These are phyloP conservation scores for Apiotrichum siamense DNA, from an alignment of 1,284 basidiomycete genomes.

Conservation along the genomic window DNA sequence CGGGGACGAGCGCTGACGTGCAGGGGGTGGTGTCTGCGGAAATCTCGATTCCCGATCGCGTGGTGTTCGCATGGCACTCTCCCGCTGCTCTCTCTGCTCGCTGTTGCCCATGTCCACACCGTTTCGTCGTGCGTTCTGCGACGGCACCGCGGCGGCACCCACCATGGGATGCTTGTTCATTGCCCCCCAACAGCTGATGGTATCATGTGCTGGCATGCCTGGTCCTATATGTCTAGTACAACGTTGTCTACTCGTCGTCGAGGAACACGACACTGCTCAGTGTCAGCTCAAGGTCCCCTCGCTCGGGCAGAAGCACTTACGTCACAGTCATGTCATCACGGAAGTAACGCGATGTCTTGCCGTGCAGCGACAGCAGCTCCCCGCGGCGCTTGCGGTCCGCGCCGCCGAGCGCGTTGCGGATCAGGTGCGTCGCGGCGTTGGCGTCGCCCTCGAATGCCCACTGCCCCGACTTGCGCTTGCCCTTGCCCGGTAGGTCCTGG, in stretches of 20 bases:
- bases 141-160: too few species aligned
- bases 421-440: constrained; percentile 82
- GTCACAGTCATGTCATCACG: constrained; percentile 89
- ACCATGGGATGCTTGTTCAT: too few species aligned
- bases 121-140: too few species aligned
- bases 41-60: too few species aligned
- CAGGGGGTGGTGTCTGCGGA: too few species aligned
- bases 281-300: background rate
- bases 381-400: constrained; percentile 64
- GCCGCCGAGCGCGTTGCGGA: constrained; percentile 89
- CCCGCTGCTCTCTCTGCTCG: too few species aligned
- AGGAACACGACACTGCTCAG: constrained; percentile 28
- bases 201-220: too few species aligned
- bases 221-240: too few species aligned
- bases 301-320: constrained; percentile 53
- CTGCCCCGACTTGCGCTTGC: constrained; percentile 30
- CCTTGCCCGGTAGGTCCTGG: constrained; percentile 30
- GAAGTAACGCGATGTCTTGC: constrained; percentile 69
- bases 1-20: too few species aligned
- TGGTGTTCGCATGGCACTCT: too few species aligned
- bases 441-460: constrained; percentile 80
- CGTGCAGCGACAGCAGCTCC: constrained; percentile 74
- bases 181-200: too few species aligned
- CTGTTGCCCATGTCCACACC: too few species aligned
- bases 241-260: constrained; percentile 7